phyloP scores from a whole-genome alignment of 805 yeast genomes.

The Saccharomycopsis sp. region DNA sequence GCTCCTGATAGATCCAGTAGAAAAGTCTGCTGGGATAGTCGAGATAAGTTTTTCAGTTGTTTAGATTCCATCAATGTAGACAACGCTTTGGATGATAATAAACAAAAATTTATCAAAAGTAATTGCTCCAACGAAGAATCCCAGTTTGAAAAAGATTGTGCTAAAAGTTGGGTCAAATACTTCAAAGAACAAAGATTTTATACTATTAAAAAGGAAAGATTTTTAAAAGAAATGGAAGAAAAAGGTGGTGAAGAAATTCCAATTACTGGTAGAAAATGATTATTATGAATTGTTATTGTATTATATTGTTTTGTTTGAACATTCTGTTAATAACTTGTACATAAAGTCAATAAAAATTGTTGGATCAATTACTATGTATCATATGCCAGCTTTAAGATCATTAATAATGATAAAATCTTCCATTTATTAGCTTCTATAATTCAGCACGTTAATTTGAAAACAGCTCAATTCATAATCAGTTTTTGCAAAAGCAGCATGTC shows the following conservation, averaged over 20 bases:
- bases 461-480: no score
- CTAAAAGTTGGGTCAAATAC: slow-evolving; percentile 78
- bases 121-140: slow-evolving; percentile 48
- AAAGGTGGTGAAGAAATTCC: neutral
- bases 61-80: slow-evolving; percentile 56
- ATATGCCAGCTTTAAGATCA: no score
- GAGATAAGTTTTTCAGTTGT: slow-evolving; percentile 73
- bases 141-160: slow-evolving; percentile 67
- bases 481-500: no score
- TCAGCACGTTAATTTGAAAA: no score
- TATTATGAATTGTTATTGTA: no score
- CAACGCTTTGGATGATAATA: slow-evolving; percentile 51
- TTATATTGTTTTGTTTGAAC: no score
- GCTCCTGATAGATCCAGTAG: slow-evolving; percentile 59
- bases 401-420: no score
- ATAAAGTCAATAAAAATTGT: no score
- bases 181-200: slow-evolving; percentile 84
- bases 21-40: slow-evolving; percentile 78
- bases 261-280: neutral
- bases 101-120: slow-evolving; percentile 35
- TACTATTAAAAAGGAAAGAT: slow-evolving; percentile 58
- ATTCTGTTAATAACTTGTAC: no score
- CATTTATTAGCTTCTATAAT: no score
- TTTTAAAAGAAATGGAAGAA: slow-evolving; percentile 59
- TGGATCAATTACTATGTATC: no score